Conservation (phyloP, 768 basidiomycete species). For the Tricholomella constricta region DNA sequence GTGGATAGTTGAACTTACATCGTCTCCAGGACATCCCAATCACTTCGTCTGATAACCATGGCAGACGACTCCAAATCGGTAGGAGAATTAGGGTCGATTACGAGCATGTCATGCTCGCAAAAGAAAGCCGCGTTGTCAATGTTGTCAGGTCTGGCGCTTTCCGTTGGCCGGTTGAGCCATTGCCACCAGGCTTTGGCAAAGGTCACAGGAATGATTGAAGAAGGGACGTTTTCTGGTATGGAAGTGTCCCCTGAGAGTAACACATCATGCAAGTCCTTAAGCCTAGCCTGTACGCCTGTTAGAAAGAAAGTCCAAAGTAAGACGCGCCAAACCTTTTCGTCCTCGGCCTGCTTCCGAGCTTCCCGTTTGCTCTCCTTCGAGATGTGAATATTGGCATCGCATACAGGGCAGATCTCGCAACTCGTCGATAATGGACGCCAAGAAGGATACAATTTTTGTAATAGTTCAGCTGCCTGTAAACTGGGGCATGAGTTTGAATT, state of each 20-base stretch:
- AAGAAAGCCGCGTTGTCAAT: conserved; percentile 66
- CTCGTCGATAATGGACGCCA: conserved; percentile 61
- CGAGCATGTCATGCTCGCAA: conserved; percentile 66
- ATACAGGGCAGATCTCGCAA: conserved; percentile 60
- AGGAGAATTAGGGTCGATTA: conserved; percentile 64
- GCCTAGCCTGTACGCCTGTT: conserved; percentile 48
- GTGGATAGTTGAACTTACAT: conserved; percentile 44
- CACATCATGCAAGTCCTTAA: conserved; percentile 64
- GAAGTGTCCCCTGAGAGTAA: conserved; percentile 45
- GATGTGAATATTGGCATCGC: conserved; percentile 54
- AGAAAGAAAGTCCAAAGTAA: conserved; percentile 1
- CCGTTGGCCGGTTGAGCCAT: conserved; percentile 65
- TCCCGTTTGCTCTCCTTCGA: conserved; percentile 66
- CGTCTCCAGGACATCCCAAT: conserved; percentile 64
- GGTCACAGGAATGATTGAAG: conserved; percentile 57
- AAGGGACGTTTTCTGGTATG: conserved; percentile 50
- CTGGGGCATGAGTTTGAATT: conserved; percentile 10
- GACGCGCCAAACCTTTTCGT: conserved; percentile 65
- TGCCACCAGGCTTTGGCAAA: conserved; percentile 71
- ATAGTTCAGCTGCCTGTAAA: conserved; percentile 54
- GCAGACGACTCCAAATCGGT: conserved; percentile 60
- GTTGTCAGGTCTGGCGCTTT: conserved; percentile 54
- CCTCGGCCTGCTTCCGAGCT: conserved; percentile 66
- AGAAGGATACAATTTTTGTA: conserved; percentile 60
- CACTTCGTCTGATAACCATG: conserved; percentile 56